Evolutionary conservation across 331 rosid genomes (phyloP), one percentile per base, ranked within the genome.

Genomic region (Prunus yedoensis): DNA sequence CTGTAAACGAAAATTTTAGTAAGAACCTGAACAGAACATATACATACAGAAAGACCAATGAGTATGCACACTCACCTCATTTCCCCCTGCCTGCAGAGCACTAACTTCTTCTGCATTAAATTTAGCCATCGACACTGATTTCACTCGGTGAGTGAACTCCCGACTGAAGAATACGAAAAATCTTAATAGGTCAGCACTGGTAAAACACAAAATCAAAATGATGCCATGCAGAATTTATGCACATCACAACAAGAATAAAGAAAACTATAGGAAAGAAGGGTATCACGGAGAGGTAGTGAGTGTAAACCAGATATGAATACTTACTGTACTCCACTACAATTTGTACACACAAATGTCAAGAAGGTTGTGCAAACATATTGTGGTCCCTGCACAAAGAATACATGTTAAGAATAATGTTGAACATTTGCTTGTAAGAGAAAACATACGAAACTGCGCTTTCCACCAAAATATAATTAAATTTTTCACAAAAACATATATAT

Each of bases 321-420:
- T 83, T 84, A 94, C 99, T 94, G 99, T 70, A 94, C 87, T 47
- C 99, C 99, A 78, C 99, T 94, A 88, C 99, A 94, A 66, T 79
- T 92, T 80, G 93, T 92, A 83, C 99, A 92, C 63, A 92, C 88
- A 62, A 90, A 94, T 54, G 97, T 92, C 59, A 80, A 81, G 87
- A 94, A 92, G 70, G 93, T 94, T 53, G 94, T 89, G 80, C 97
- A 92, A 15, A 90, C 97, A 81, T 94, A 94, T 79, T 92, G 99
- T 21, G 99, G 97, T 64, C 97, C 99, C 99, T 94, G 81, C 79
- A 73, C 21, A 80, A 77, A 71, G 51, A 43, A 69, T 46, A 15
- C n/a, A 54, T 58, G 77, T 57, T 25, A 16, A 58, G 43, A 72
- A 43, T 11, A 85, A 65, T 69, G 73, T 68, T 23, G 54, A 64